Evolutionary conservation across 176 grass and related monocot genomes (phyloP), one percentile per base, ranked within the genome.

Genomic region (Carex cristatella): DNA sequence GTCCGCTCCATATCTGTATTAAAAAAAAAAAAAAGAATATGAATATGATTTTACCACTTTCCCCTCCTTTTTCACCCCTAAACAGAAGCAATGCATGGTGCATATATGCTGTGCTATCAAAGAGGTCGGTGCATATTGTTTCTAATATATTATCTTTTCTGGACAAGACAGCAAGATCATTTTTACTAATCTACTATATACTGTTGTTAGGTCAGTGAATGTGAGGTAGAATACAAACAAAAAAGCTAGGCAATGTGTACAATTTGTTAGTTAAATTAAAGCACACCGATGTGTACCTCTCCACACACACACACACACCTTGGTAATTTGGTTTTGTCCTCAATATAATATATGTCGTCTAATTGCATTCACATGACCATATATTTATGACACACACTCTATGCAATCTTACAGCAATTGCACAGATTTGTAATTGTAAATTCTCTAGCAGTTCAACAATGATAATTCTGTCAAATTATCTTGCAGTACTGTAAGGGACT

Each of bases 151-250:
- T 49, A n/a, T 74, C 69, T 74, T 10, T 73, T 51, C 70, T 74
- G 70, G 70, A 74, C 11, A 67, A 74, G 18, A 44, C 38, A 51
- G 40, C 42, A 7, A 27, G 16, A 51, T 74, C 23, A 9, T 46
- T 23, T 44, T 8, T 23, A 48, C 16, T 72, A 51, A 51, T 51
- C 44, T 74, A 48, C 44, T 69, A 16, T 69, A 16, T 46, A 48
- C 44, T 69, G 37, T 46, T 46, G 30, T 33, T 65, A 48, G 70
- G 7, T 69, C 35, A 42, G 37, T 70, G 10, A 66, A 70, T 42
- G 35, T 42, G 33, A 74, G 70, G n/a, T 28, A 74, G n/a, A 69
- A 51, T 74, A 74, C 70, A 74, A 74, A 74, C 7, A 23, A 74
- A 12, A 74, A 2, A 10, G 10, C 16, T 19, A 74, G 70, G 9